A percentile compares a stretch with the other conserved stretches of the same genome.
Evolutionary conservation across 2,329 filamentous ascomycete species (phyloP).

Genomic region (Xylariaceae sp.): DNA sequence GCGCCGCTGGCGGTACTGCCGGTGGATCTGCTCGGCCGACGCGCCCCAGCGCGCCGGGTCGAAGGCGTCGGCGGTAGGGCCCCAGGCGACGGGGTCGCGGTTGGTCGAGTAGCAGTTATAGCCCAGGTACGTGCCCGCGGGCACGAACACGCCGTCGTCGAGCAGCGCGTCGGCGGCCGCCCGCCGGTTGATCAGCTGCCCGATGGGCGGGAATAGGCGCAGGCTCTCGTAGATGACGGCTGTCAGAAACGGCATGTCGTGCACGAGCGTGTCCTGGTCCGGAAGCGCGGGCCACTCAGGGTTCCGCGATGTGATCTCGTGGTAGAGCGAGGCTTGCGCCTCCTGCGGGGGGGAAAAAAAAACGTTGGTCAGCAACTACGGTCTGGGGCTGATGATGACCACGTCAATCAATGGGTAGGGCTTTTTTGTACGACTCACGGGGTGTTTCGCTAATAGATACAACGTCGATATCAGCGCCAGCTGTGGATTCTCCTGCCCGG

Average conservation of each 20-base stretch:
- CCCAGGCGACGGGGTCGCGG: constrained; percentile 37
- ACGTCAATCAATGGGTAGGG: background rate
- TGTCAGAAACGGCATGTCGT: constrained; percentile 45
- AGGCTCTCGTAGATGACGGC: constrained; percentile 50
- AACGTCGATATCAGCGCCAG: constrained; percentile 31
- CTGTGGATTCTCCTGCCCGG: constrained; percentile 47
- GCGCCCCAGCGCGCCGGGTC: constrained; percentile 44
- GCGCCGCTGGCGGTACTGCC: constrained; percentile 39
- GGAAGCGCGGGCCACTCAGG: background rate
- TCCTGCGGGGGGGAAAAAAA: constrained; percentile 8
- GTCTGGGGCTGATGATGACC: background rate
- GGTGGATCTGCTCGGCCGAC: constrained; percentile 39
- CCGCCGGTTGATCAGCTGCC: constrained; percentile 51
- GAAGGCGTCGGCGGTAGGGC: constrained; percentile 41
- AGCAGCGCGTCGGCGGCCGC: constrained; percentile 30
- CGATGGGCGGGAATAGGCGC: constrained; percentile 52
- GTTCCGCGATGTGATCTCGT: background rate
- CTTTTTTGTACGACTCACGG: background rate
- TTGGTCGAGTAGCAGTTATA: constrained; percentile 46
- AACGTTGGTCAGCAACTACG: too few species aligned
- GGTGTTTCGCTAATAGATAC: constrained; percentile 41
- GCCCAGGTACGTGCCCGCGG: constrained; percentile 43
- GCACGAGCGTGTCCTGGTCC: constrained; percentile 27
- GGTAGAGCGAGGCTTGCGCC: background rate
- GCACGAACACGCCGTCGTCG: constrained; percentile 38